Evolutionary conservation across 192 early-diverging fungal species (phyloP), one percentile per base, ranked within the genome.

Genomic region (Gaertneriomyces sp.): DNA sequence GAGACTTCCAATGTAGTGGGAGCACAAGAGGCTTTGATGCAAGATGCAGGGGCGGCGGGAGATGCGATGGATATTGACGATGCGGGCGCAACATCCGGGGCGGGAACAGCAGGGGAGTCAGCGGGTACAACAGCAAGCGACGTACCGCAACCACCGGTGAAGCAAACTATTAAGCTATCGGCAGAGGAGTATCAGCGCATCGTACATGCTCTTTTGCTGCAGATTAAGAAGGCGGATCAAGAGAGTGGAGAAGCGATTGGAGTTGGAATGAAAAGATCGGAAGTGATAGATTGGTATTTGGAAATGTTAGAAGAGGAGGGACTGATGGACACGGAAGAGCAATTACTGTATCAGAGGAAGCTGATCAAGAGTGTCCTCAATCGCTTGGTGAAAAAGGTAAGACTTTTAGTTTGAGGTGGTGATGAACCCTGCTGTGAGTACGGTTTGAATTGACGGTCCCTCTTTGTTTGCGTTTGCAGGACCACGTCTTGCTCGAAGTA

Each of bases 261-360:
- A 39, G 62, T 59, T 14, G 81, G 81, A 9, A 63, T 85, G 53
- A 66, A 76, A n/a, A 73, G 75, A 39, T 76, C 70, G 4, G 84
- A 83, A 7, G 66, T 93, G 14, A 69, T 91, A 1, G 79, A 84
- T 20, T 90, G 88, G 86, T 93, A 88, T 62, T 58, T 92, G n/a
- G 82, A 85, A 58, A 74, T 81, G 70, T 16, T 50, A 45, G 66
- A 70, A 53, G 71, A 78, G 55, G 89, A 90, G 64, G 80, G 85
- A 42, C 70, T 61, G 14, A 64, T 92, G 25, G 79, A 86, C 46
- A 63, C 66, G 14, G 88, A 88, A 69, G 85, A 91, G 25, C 76
- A 81, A 7, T 76, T 87, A 42, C 59, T 64, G 6, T 46, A 63
- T n/a, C 86, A 93, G 58, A 66, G 69, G 58, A 80, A 77, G n/a